Conservation (phyloP, 2,329 filamentous ascomycete species). For the Scleromitrula shiraiana region DNA sequence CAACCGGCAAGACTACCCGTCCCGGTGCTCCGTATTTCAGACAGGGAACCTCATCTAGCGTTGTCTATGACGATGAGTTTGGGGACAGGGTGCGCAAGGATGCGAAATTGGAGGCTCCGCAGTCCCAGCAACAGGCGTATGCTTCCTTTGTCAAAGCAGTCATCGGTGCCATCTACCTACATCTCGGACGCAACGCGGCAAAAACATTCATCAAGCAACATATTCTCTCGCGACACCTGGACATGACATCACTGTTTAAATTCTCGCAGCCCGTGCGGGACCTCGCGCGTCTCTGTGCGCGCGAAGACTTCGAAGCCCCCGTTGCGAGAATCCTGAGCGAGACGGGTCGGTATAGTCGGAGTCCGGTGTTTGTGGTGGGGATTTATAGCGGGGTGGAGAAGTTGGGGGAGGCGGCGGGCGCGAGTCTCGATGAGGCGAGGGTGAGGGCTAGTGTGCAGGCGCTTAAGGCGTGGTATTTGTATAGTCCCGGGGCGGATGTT, state of each 20-base stretch:
- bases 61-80: conserved; percentile 79
- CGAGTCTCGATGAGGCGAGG: conserved; percentile 69
- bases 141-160: conserved; percentile 76
- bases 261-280: conserved; percentile 82
- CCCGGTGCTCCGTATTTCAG: conserved; percentile 48
- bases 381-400: conserved; percentile 89
- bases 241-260: conserved; percentile 69
- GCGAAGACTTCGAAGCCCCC: conserved; percentile 83
- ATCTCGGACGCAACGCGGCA: conserved; percentile 69
- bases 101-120: conserved; percentile 20
- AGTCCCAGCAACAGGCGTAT: conserved; percentile 47
- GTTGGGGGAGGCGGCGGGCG: conserved; percentile 80
- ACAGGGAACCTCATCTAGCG: conserved; percentile 64
- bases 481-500: conserved; percentile 53
- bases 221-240: conserved; percentile 70
- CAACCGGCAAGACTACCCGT: conserved; percentile 44
- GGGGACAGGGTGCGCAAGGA: conserved; percentile 49
- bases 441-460: conserved; percentile 74
- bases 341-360: conserved; percentile 76
- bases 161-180: conserved; percentile 76
- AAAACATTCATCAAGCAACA: conserved; percentile 79
- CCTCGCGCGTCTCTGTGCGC: conserved; percentile 70
- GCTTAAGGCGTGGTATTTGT: conserved; percentile 93
- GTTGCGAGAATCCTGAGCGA: conserved; percentile 83
- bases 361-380: conserved; percentile 87